Evolutionary conservation across 140 eudicot genomes (phyloP).

Genomic region (Flaveria floridana): DNA sequence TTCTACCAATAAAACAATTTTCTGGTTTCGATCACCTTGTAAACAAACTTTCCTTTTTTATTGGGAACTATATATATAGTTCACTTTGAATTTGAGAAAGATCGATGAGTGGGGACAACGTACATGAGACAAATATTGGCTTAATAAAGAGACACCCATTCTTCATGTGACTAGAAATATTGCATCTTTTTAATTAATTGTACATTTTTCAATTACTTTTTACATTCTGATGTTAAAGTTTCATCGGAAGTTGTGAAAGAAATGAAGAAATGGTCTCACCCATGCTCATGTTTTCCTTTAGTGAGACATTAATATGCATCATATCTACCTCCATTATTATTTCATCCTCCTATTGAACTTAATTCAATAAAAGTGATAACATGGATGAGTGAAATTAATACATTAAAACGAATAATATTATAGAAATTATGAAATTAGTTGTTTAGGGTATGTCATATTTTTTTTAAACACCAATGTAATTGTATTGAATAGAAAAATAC

Average conservation of each 20-base stretch:
- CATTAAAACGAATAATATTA: not conserved
- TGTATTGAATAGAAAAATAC: no score
- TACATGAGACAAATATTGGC: slow-evolving; percentile 26
- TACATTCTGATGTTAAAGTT: slow-evolving; percentile 23
- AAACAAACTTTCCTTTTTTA: not conserved
- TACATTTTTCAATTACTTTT: slow-evolving; percentile 21
- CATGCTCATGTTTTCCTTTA: slow-evolving; percentile 33
- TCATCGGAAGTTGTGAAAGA: slow-evolving; percentile 32
- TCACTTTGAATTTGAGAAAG: slow-evolving; percentile 15
- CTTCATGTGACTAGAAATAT: slow-evolving; percentile 29
- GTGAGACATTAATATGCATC: slow-evolving; percentile 26
- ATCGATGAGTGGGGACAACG: slow-evolving; percentile 17
- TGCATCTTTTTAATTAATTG: not conserved
- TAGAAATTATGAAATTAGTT: not conserved
- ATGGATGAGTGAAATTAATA: not conserved
- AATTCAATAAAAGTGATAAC: not conserved
- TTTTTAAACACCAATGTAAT: no score
- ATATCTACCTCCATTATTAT: slow-evolving; percentile 20
- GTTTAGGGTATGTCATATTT: not conserved
- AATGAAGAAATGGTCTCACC: slow-evolving; percentile 29
- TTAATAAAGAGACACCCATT: slow-evolving; percentile 26
- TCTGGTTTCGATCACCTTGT: not conserved
- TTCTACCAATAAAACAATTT: not conserved
- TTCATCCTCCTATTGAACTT: not conserved
- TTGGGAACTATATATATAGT: slow-evolving; percentile 6